A percentile compares a stretch with the other conserved stretches of the same genome.
These are phyloP conservation scores for Kodamaea alishanica DNA, from an alignment of 1,139 yeast species.

Conservation along the genomic window DNA sequence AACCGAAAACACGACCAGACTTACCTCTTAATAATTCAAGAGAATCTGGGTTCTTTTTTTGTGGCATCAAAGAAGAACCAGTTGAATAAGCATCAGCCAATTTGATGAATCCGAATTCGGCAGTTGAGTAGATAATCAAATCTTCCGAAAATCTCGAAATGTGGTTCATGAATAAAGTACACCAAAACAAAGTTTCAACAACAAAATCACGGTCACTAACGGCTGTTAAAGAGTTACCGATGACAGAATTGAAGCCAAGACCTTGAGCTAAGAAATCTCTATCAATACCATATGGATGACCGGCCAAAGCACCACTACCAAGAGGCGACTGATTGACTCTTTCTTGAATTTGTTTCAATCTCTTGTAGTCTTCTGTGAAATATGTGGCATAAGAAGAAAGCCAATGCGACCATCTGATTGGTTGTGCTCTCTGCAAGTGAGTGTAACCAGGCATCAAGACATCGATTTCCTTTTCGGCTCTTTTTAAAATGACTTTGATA, in stretches of 20 bases:
- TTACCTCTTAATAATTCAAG: constrained; percentile 93
- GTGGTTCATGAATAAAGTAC: constrained; percentile 92
- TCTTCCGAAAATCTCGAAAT: constrained; percentile 93
- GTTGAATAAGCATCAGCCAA: constrained; percentile 97
- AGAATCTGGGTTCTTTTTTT: constrained; percentile 96
- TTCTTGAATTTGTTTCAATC: constrained; percentile 73
- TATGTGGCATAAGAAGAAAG: constrained; percentile 91
- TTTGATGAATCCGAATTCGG: constrained; percentile 91
- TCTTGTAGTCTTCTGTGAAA: constrained; percentile 82
- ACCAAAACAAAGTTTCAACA: constrained; percentile 96
- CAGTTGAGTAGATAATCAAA: constrained; percentile 91
- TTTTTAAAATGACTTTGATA: constrained; percentile 60
- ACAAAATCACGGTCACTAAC: constrained; percentile 98
- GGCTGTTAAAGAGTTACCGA: constrained; percentile 93
- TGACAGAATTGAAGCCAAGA: constrained; percentile 75
- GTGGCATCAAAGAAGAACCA: constrained; percentile 98
- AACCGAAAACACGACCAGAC: constrained; percentile 95
- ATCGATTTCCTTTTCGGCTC: constrained; percentile 85
- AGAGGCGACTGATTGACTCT: constrained; percentile 88
- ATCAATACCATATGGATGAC: constrained; percentile 97
- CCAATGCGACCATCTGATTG: constrained; percentile 99
- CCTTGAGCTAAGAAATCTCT: constrained; percentile 81
- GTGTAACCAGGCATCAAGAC: constrained; percentile 98
- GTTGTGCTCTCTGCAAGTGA: constrained; percentile 97
- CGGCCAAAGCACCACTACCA: constrained; percentile 98